Percentiles rank a stretch among this genome's conserved stretches.
Evolutionary conservation across 192 early-diverging fungal species (phyloP).

Genomic region (Dissophora globulifera): DNA sequence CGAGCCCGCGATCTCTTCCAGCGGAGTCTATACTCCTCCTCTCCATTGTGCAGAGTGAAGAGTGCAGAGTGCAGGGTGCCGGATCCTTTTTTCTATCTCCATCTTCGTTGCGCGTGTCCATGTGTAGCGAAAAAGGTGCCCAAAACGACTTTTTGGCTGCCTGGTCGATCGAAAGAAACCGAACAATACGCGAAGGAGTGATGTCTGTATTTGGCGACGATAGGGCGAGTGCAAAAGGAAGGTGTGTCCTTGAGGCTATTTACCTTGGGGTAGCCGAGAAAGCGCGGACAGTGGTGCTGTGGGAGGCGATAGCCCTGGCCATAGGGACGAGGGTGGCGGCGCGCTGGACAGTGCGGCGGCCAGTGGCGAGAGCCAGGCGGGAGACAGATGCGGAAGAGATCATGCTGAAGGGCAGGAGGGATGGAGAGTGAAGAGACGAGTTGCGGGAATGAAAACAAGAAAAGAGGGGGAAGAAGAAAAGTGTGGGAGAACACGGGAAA

Average conservation of each 20-base stretch:
- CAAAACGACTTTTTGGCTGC: too few relatives aligned
- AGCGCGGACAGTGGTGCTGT: slow-evolving; percentile 50
- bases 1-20: too few relatives aligned
- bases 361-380: slow-evolving; percentile 35
- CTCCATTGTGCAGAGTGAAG: too few relatives aligned
- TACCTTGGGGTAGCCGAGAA: slow-evolving; percentile 55
- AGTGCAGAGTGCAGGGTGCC: too few relatives aligned
- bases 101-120: too few relatives aligned
- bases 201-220: too few relatives aligned
- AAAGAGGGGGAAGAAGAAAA: slow-evolving; percentile 1
- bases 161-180: too few relatives aligned
- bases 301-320: slow-evolving; percentile 37
- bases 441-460: neutral
- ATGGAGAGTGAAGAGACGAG: slow-evolving; percentile 1
- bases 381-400: slow-evolving; percentile 48
- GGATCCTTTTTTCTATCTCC: too few relatives aligned
- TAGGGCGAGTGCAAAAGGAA: neutral
- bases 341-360: slow-evolving; percentile 46
- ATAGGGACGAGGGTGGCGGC: slow-evolving; percentile 42
- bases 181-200: too few relatives aligned
- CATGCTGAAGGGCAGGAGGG: slow-evolving; percentile 20
- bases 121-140: too few relatives aligned
- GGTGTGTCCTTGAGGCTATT: neutral
- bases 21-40: too few relatives aligned
- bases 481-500: slow-evolving; percentile 41